Conservation (phyloP, 345 rosid genomes). For the Mallotus nudiflorus region DNA sequence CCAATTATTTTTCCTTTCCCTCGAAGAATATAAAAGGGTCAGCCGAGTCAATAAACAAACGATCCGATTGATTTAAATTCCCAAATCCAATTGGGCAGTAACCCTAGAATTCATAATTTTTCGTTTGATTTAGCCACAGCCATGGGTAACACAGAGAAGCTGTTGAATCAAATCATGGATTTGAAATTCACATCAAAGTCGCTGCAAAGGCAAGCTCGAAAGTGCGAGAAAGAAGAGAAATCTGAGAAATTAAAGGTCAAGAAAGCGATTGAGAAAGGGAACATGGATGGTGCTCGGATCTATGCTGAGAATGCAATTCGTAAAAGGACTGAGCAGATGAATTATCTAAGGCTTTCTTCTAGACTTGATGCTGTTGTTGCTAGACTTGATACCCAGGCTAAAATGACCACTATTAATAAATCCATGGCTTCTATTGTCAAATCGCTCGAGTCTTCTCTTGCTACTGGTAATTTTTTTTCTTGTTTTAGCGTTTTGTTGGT, state of each 20-base stretch:
- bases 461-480: slow-evolving; percentile 52
- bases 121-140: not conserved
- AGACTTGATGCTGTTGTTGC: slow-evolving; percentile 96
- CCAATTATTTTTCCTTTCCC: too few relatives aligned
- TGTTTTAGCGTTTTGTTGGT: not conserved
- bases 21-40: too few relatives aligned
- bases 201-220: slow-evolving; percentile 81
- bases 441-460: slow-evolving; percentile 87
- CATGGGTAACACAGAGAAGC: slow-evolving; percentile 93
- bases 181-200: slow-evolving; percentile 89
- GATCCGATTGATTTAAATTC: not conserved
- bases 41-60: not conserved
- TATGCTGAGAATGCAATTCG: slow-evolving; percentile 97
- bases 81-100: not conserved
- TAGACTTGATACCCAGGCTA: slow-evolving; percentile 91
- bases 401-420: slow-evolving; percentile 87
- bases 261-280: slow-evolving; percentile 98
- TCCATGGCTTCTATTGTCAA: slow-evolving; percentile 88
- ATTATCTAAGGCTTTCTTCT: slow-evolving; percentile 87
- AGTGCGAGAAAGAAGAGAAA: slow-evolving; percentile 99
- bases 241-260: slow-evolving; percentile 92
- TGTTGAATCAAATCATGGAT: slow-evolving; percentile 94
- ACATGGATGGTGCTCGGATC: slow-evolving; percentile 98
- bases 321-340: slow-evolving; percentile 97
- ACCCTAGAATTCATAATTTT: slow-evolving; percentile 19